Percentiles rank a stretch among this genome's conserved stretches.
Conservation (phyloP, 2,329 filamentous ascomycete genomes). For the Pseudogymnoascus sp. region DNA sequence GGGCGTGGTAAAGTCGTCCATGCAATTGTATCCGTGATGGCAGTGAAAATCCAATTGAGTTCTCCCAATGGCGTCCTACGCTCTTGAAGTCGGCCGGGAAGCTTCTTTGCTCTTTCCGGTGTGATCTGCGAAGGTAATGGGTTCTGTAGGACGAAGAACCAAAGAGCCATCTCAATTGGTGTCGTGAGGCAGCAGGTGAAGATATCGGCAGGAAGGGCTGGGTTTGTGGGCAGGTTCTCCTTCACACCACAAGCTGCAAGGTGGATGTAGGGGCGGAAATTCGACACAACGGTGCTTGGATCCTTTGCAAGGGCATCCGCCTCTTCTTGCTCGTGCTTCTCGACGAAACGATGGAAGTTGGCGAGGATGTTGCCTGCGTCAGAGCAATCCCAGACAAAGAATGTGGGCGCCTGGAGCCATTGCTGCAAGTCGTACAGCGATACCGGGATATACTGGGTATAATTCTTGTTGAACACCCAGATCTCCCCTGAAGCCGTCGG, state of each 20-base stretch:
- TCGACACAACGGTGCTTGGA: constrained; percentile 73
- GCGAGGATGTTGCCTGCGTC: constrained; percentile 91
- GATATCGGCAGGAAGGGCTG: constrained; percentile 82
- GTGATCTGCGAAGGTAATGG: constrained; percentile 53
- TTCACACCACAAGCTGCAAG: constrained; percentile 84
- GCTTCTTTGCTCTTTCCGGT: constrained; percentile 75
- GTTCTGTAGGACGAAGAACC: constrained; percentile 94
- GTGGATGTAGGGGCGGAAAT: constrained; percentile 66
- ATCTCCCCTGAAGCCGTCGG: constrained; percentile 94
- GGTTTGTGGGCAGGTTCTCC: constrained; percentile 92
- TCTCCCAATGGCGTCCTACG: constrained; percentile 88
- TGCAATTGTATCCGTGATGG: constrained; percentile 96
- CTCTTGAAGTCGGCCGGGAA: constrained; percentile 87
- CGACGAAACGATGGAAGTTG: constrained; percentile 89
- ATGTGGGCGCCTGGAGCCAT: constrained; percentile 89
- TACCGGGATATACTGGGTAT: constrained; percentile 97
- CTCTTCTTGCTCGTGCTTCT: constrained; percentile 90
- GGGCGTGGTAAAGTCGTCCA: constrained; percentile 91
- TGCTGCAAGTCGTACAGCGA: constrained; percentile 90
- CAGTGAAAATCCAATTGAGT: constrained; percentile 98
- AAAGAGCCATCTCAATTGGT: constrained; percentile 92
- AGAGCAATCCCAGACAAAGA: constrained; percentile 97
- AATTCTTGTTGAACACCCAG: constrained; percentile 99
- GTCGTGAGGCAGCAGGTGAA: constrained; percentile 96
- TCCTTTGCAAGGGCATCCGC: constrained; percentile 67